Conservation (phyloP, 2,329 filamentous ascomycete genomes). For the Furcasterigmium furcatum region DNA sequence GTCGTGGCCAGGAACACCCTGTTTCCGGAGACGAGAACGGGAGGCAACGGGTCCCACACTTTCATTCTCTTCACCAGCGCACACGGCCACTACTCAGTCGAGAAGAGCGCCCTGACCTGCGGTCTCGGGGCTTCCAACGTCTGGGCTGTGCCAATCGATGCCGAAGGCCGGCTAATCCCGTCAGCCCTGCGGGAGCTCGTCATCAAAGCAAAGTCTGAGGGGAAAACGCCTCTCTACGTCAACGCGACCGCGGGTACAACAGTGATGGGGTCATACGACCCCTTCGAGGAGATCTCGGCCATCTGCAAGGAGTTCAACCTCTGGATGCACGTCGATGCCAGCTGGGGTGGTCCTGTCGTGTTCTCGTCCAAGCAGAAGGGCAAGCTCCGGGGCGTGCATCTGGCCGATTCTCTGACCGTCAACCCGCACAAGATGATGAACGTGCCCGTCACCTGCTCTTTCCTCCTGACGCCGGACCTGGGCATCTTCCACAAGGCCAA, state of each 20-base stretch:
- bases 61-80: constrained; percentile 86
- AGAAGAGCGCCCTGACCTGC: constrained; percentile 89
- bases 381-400: constrained; percentile 67
- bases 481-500: constrained; percentile 77
- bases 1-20: constrained; percentile 85
- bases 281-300: constrained; percentile 64
- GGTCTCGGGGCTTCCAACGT: constrained; percentile 78
- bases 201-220: constrained; percentile 56
- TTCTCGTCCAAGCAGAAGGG: constrained; percentile 64
- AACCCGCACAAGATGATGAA: constrained; percentile 99
- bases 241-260: constrained; percentile 96
- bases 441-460: constrained; percentile 85
- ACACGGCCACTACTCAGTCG: constrained; percentile 91
- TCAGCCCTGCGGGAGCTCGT: constrained; percentile 62
- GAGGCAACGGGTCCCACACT: constrained; percentile 61
- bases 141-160: constrained; percentile 71
- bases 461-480: constrained; percentile 77
- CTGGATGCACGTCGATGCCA: constrained; percentile 92
- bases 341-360: constrained; percentile 82
- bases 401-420: constrained; percentile 79
- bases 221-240: constrained; percentile 86
- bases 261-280: constrained; percentile 85
- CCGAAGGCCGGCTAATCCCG: constrained; percentile 67
- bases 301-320: constrained; percentile 70
- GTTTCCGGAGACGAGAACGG: constrained; percentile 72